Evolutionary conservation across 2,329 filamentous ascomycete species (phyloP).

Genomic region (Cercospora brassicicola): DNA sequence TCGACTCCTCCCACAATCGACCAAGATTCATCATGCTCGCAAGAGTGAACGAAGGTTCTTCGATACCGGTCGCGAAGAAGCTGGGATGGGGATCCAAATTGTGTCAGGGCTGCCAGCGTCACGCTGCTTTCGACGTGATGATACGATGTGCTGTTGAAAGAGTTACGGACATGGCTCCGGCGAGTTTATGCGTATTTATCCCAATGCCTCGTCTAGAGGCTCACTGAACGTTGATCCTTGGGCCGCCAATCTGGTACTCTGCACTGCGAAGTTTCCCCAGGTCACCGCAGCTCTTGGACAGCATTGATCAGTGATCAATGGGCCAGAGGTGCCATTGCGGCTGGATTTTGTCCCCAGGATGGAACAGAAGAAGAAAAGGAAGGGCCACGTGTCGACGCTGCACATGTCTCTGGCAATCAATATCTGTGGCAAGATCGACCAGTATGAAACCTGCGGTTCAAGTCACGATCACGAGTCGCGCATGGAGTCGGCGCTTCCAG

Average conservation of each 20-base stretch:
- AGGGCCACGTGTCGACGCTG: neutral
- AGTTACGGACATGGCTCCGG: neutral
- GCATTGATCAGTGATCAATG: neutral
- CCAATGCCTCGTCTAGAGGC: neutral
- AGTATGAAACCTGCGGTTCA: neutral
- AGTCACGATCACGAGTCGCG: neutral
- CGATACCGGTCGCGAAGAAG: neutral
- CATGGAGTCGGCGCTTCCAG: neutral
- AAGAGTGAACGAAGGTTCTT: neutral
- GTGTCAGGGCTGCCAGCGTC: neutral
- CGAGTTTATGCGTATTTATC: neutral
- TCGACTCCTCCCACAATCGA: slow-evolving; percentile 1
- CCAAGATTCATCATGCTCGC: neutral
- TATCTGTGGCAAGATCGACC: neutral
- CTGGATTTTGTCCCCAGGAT: neutral
- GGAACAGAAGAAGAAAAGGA: neutral
- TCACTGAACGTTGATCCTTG: neutral
- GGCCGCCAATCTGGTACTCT: neutral
- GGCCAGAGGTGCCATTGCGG: neutral
- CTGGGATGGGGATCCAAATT: neutral
- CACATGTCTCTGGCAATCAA: neutral
- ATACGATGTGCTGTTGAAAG: neutral
- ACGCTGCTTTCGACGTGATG: neutral
- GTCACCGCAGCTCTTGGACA: neutral
- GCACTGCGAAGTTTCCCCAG: neutral